Conservation (phyloP, 2,329 filamentous ascomycete genomes). For the Bipolaris victoriae region DNA sequence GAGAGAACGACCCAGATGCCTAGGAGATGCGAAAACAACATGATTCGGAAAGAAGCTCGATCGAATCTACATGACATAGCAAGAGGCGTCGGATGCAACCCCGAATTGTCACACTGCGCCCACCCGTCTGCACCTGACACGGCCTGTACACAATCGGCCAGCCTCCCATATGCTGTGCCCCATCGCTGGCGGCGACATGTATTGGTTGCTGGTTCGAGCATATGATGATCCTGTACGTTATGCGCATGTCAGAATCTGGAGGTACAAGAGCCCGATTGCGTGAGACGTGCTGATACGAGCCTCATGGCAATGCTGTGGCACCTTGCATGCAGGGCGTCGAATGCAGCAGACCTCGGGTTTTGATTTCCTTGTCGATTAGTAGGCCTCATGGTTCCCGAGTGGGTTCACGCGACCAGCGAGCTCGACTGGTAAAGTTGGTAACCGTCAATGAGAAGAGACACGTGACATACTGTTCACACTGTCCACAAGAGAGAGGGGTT, state of each 20-base stretch:
- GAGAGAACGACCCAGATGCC: constrained; percentile 50
- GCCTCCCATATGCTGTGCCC: constrained; percentile 2
- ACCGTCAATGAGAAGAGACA: too few relatives aligned
- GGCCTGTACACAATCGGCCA: background rate
- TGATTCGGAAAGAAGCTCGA: background rate
- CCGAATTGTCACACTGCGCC: constrained; percentile 3
- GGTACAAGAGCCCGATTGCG: constrained; percentile 1
- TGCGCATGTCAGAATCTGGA: constrained; percentile 15
- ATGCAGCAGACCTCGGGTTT: background rate
- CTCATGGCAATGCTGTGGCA: constrained; percentile 13
- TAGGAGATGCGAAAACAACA: constrained; percentile 27
- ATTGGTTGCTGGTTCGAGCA: constrained; percentile 7
- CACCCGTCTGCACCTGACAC: constrained; percentile 6
- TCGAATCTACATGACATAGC: background rate
- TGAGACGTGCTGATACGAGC: constrained; percentile 11
- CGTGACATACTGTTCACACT: too few relatives aligned
- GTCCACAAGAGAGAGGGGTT: background rate
- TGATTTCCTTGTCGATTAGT: too few relatives aligned
- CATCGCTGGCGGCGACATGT: constrained; percentile 11
- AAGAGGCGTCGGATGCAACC: background rate
- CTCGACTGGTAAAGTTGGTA: background rate
- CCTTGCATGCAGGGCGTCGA: constrained; percentile 6
- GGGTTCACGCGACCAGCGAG: background rate
- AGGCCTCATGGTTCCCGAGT: background rate
- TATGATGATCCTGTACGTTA: constrained; percentile 1